These are phyloP conservation scores for Scheffersomyces cryptocercus DNA, from an alignment of 1,139 yeast species.

Conservation along the genomic window DNA sequence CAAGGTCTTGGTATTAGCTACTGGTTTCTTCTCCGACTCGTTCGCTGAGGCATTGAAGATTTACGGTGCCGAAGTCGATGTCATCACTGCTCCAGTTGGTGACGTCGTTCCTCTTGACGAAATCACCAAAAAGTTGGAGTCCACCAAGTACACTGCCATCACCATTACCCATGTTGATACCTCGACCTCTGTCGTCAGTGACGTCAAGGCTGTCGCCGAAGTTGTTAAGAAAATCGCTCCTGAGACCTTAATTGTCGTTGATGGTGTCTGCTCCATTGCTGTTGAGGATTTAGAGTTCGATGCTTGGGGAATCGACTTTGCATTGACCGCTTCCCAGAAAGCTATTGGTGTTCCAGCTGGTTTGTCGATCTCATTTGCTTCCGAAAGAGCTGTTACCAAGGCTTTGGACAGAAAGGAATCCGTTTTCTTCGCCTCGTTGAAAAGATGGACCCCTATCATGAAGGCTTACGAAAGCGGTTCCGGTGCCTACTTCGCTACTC, in stretches of 20 bases:
- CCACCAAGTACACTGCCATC: constrained; percentile 61
- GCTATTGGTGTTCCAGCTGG: constrained; percentile 97
- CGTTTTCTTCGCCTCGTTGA: constrained; percentile 72
- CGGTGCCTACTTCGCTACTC: constrained; percentile 91
- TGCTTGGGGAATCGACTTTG: constrained; percentile 88
- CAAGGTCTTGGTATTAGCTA: constrained; percentile 76
- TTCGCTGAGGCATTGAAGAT: constrained; percentile 78
- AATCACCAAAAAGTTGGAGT: constrained; percentile 55
- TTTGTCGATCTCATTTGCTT: constrained; percentile 72
- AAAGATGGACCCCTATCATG: constrained; percentile 90
- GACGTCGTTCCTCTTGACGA: constrained; percentile 61
- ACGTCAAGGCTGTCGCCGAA: constrained; percentile 63
- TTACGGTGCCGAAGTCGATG: constrained; percentile 72
- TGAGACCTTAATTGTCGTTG: constrained; percentile 80
- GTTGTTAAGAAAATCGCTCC: constrained; percentile 69
- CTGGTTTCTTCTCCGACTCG: constrained; percentile 90
- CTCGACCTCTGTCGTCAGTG: constrained; percentile 85
- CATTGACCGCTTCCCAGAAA: constrained; percentile 90
- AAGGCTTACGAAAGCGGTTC: constrained; percentile 79
- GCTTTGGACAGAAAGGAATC: constrained; percentile 60
- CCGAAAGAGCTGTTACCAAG: constrained; percentile 69
- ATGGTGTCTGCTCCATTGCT: constrained; percentile 93
- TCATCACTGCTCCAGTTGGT: constrained; percentile 71
- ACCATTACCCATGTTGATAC: constrained; percentile 96
- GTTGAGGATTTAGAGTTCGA: constrained; percentile 86